Percentiles rank a stretch among this genome's conserved stretches.
Evolutionary conservation across 305 asterid genomes (phyloP).

Genomic region (Fraxinus velutina): DNA sequence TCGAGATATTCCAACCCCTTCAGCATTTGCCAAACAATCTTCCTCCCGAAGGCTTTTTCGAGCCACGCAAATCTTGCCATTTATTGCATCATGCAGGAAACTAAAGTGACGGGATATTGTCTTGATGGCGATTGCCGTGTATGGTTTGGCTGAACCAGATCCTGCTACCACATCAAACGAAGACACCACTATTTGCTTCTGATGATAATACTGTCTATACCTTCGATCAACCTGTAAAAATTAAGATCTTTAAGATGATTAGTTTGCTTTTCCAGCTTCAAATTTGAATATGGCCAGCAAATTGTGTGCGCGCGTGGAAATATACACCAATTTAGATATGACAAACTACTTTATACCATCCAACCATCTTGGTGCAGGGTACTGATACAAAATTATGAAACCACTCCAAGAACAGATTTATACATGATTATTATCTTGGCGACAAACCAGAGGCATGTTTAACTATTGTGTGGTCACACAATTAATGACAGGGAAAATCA

Average conservation of each 20-base stretch:
- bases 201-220: constrained; percentile 78
- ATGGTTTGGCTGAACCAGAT: constrained; percentile 70
- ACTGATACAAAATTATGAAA: background rate
- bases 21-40: constrained; percentile 39
- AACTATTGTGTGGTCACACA: background rate
- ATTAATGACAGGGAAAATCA: background rate
- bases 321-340: background rate
- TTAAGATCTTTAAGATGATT: background rate
- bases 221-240: constrained; percentile 65
- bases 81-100: constrained; percentile 73
- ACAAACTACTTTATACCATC: background rate
- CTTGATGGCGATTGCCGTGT: constrained; percentile 80
- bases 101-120: constrained; percentile 87
- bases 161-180: constrained; percentile 79
- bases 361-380: background rate
- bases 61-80: constrained; percentile 53
- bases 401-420: background rate
- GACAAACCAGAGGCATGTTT: background rate
- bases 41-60: constrained; percentile 70
- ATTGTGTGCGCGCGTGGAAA: background rate
- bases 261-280: background rate
- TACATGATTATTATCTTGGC: background rate
- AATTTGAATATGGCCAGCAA: background rate
- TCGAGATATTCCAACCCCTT: constrained; percentile 71
- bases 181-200: constrained; percentile 76